Percentiles rank a stretch among this genome's conserved stretches.
phyloP scores from a whole-genome alignment of 1,284 basidiomycete genomes.

The Trichosporon ovoides region DNA sequence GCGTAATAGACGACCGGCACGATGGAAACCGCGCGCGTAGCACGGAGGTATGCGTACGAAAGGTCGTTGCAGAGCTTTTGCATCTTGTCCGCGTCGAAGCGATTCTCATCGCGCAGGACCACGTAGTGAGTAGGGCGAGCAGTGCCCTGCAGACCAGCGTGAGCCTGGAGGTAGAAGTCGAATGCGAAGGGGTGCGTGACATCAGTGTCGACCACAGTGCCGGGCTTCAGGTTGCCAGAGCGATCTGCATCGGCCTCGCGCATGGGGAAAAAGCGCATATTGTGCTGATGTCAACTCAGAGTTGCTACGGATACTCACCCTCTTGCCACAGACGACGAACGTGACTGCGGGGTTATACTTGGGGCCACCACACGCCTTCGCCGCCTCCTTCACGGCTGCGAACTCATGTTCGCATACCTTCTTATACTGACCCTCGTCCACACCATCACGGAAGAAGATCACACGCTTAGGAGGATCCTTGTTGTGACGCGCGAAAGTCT shows the following conservation, averaged over 20 bases:
- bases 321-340: conserved; percentile 47
- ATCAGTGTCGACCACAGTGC: conserved; percentile 44
- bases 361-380: conserved; percentile 27
- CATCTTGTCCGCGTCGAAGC: conserved; percentile 42
- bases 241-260: conserved; percentile 39
- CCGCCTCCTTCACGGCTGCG: conserved; percentile 27
- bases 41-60: conserved; percentile 48
- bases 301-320: conserved; percentile 16
- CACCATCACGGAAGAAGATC: conserved; percentile 52
- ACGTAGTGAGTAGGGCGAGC: conserved; percentile 50
- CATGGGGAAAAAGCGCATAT: conserved; percentile 49
- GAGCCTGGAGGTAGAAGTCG: conserved; percentile 47
- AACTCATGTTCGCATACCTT: conserved; percentile 48
- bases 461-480: conserved; percentile 46
- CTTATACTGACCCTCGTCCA: conserved; percentile 52
- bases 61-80: conserved; percentile 44
- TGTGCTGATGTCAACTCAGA: conserved; percentile 32
- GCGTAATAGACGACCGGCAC: conserved; percentile 43
- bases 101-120: conserved; percentile 36
- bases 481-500: conserved; percentile 33
- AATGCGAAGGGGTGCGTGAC: conserved; percentile 50
- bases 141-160: conserved; percentile 46
- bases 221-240: conserved; percentile 49
- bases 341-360: conserved; percentile 46
- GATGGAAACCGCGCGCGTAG: conserved; percentile 47